These are phyloP conservation scores for Candolleomyces eurysporus DNA, from an alignment of 768 basidiomycete genomes.

Conservation along the genomic window DNA sequence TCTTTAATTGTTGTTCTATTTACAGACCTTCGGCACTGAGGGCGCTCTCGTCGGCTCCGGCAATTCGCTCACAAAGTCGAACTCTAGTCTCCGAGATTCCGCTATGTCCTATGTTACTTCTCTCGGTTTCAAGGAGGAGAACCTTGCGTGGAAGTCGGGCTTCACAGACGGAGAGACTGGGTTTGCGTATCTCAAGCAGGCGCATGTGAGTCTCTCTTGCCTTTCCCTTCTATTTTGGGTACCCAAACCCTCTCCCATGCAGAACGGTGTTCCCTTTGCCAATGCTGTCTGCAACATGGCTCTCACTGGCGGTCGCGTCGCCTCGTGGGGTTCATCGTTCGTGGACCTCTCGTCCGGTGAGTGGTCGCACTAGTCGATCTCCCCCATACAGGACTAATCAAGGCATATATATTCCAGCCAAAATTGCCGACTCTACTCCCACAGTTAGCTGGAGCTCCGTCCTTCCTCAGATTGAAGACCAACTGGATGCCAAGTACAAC, in stretches of 20 bases:
- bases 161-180: conserved; percentile 16
- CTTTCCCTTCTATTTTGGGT: background rate
- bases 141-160: conserved; percentile 20
- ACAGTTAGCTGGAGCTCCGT: conserved; percentile 34
- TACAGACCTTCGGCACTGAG: conserved; percentile 23
- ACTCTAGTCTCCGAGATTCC: conserved; percentile 21
- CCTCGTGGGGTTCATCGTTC: conserved; percentile 32
- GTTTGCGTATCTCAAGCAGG: conserved; percentile 30
- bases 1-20: background rate
- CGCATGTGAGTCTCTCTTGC: conserved; percentile 18
- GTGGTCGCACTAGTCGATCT: conserved; percentile 15
- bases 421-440: conserved; percentile 36
- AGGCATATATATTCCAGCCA: conserved; percentile 9
- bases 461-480: conserved; percentile 34
- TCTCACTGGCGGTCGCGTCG: conserved; percentile 28
- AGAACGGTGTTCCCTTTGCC: conserved; percentile 33
- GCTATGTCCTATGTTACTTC: conserved; percentile 26
- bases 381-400: conserved; percentile 24
- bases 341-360: conserved; percentile 15
- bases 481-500: conserved; percentile 39
- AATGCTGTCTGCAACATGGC: conserved; percentile 40
- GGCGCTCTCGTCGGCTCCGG: conserved; percentile 21
- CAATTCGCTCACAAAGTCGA: conserved; percentile 12
- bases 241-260: background rate
- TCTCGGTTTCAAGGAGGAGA: conserved; percentile 19